Conservation (phyloP, 805 yeast genomes). For the Hanseniaspora valbyensis region DNA sequence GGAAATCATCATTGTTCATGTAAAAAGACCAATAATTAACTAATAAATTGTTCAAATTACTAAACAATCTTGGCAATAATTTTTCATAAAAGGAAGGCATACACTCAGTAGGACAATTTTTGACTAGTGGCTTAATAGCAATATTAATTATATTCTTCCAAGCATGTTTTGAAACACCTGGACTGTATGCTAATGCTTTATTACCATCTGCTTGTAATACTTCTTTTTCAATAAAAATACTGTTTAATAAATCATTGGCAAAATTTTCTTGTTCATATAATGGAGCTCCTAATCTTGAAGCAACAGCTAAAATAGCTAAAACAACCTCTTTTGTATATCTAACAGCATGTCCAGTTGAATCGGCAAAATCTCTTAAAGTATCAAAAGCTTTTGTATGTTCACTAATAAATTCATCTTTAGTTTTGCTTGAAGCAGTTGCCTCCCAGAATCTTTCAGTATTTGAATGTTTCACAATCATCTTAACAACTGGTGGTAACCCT, state of each 20-base stretch:
- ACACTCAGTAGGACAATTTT: conserved; percentile 70
- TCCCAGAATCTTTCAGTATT: conserved; percentile 97
- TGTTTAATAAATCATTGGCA: conserved; percentile 66
- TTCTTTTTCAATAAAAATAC: conserved; percentile 59
- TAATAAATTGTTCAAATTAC: conserved; percentile 62
- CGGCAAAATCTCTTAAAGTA: conserved; percentile 92
- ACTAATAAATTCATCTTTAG: conserved; percentile 86
- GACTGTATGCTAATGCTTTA: conserved; percentile 23
- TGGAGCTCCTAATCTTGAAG: conserved; percentile 80
- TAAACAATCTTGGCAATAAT: conserved; percentile 65
- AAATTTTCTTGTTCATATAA: conserved; percentile 76
- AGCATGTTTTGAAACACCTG: conserved; percentile 84
- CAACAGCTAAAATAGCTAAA: conserved; percentile 76
- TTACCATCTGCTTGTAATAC: conserved; percentile 33
- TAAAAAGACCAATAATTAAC: conserved; percentile 57
- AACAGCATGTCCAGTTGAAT: conserved; percentile 90
- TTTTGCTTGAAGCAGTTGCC: conserved; percentile 88
- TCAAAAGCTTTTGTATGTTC: conserved; percentile 90
- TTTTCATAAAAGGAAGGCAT: conserved; percentile 61
- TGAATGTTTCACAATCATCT: conserved; percentile 78
- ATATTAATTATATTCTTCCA: conserved; percentile 95
- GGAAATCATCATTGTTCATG: conserved; percentile 33
- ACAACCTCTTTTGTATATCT: conserved; percentile 95
- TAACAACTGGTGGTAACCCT: conserved; percentile 78
- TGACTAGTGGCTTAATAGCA: conserved; percentile 73